Evolutionary conservation across 371 early-diverging fungal species (phyloP).

Genomic region (Smittium culicis): DNA sequence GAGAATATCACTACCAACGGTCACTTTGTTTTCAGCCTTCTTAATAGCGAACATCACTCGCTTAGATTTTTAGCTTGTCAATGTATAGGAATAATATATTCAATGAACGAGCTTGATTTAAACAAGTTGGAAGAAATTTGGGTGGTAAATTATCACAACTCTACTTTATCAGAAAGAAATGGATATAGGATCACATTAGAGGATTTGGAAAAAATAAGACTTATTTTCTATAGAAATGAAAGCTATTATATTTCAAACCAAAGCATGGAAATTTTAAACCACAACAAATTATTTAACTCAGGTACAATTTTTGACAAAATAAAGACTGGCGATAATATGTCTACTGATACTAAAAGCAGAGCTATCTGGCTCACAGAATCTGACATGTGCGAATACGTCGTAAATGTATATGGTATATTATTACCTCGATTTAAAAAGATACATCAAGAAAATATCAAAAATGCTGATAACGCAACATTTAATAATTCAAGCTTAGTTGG

Average conservation of each 20-base stretch:
- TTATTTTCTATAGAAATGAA: neutral
- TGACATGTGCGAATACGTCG: constrained; percentile 1
- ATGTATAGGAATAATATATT: neutral
- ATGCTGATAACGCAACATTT: neutral
- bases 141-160: neutral
- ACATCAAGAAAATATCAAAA: neutral
- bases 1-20: too few relatives aligned
- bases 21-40: neutral
- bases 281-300: constrained; percentile 36
- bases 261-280: constrained; percentile 12
- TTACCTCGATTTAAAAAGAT: neutral
- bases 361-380: neutral
- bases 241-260: neutral
- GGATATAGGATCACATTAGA: neutral
- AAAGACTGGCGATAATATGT: constrained; percentile 13
- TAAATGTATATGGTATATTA: constrained; percentile 4
- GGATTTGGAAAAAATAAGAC: neutral
- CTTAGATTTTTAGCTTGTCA: constrained; percentile 6
- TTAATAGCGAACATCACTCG: neutral
- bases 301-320: constrained; percentile 12
- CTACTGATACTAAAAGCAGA: neutral
- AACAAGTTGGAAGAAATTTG: neutral
- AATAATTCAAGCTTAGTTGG: constrained; percentile 25
- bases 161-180: neutral
- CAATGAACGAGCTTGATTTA: neutral